Evolutionary conservation across 2,329 filamentous ascomycete species (phyloP), one percentile per base, ranked within the genome.

Genomic region (Metarhizium album): DNA sequence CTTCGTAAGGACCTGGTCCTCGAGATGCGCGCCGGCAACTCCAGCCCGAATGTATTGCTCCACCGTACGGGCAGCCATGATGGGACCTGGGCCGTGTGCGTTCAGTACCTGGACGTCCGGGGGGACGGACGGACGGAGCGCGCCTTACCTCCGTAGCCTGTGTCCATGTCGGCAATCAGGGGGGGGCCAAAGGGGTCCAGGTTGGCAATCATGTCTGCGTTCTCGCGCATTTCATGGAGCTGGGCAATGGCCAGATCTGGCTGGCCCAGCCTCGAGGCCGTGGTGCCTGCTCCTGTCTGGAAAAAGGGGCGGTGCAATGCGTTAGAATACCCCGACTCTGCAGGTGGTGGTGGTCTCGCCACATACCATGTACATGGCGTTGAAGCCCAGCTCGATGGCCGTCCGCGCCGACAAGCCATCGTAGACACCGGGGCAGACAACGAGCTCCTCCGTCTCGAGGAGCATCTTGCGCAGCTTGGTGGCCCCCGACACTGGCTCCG

Each of bases 371-470:
- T 86, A 86, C 43, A 86, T 63, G 46, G 72, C 75, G 45, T 83
- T 75, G 53, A 84, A 84, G 6, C 80, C 81, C 20, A 79, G 69
- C 46, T 73, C 68, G 23, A 84, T 69, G 2, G 82, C 81, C 52
- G 86, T 76, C 2, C 83, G 71, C 1, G 83, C 81, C 1, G 80
- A 80, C 46, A 84, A 73, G 7, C 83, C 83, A 69, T 87, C 83
- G 58, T 84, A 84, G 2, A 86, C 82, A 43, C 83, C 82, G 0
- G 82, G 82, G 52, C 77, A 81, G 4, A 83, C 73, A 42, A 86
- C 60, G 42, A 76, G 64, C 47, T 71, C 66, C 23, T 68, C 62
- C 18, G 65, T 60, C 35, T 72, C 64, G 1, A 62, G 60, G 20
- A 76, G 62, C 54, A 69, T 66, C 43, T 67, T 60, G 45, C 71